Percentiles rank a stretch among this genome's conserved stretches.
Conservation (phyloP, 257 asterid genomes). For the Nicotiana otophora region DNA sequence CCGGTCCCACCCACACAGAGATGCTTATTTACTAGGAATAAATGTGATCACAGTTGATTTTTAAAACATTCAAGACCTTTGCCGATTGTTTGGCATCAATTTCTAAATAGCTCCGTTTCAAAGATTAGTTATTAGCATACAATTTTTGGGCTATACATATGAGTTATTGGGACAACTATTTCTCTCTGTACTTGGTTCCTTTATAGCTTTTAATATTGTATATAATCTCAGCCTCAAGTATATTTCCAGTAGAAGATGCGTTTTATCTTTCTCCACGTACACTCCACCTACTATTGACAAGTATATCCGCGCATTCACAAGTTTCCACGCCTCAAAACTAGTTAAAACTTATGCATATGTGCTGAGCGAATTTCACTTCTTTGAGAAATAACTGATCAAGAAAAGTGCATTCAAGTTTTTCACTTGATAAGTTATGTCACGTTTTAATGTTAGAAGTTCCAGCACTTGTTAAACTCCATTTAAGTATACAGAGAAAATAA, state of each 20-base stretch:
- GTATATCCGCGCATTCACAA: background rate
- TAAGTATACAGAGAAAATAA: background rate
- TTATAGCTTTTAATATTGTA: background rate
- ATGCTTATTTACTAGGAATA: background rate
- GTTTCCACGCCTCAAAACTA: constrained; percentile 8
- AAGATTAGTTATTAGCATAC: background rate
- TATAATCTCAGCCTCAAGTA: background rate
- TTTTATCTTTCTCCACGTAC: background rate
- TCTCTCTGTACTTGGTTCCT: background rate
- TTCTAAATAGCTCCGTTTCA: background rate
- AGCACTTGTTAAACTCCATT: background rate
- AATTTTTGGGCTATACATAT: background rate
- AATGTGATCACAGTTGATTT: background rate
- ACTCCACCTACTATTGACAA: background rate
- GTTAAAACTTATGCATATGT: background rate
- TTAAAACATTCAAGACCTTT: background rate
- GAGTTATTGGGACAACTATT: background rate
- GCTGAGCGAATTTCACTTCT: background rate
- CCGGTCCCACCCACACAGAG: background rate
- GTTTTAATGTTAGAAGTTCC: background rate
- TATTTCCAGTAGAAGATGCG: background rate
- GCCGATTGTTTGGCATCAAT: background rate
- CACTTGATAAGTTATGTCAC: background rate
- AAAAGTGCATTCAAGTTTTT: background rate
- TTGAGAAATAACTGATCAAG: background rate